These are phyloP conservation scores for Peziza echinospora DNA, from an alignment of 495 filamentous ascomycete species.

Conservation along the genomic window DNA sequence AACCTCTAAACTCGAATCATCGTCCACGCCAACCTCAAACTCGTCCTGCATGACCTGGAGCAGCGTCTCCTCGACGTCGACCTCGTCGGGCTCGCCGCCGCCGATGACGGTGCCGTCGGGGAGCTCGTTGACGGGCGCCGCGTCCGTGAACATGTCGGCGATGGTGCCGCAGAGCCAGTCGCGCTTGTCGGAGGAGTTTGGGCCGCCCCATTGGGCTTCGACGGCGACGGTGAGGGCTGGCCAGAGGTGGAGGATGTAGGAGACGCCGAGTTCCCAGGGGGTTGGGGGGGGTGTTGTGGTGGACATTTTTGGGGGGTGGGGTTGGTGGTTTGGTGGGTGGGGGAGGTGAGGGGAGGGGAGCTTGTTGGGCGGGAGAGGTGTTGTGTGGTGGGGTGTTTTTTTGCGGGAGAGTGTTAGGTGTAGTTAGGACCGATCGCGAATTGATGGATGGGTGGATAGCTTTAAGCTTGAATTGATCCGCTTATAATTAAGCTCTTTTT, in stretches of 20 bases:
- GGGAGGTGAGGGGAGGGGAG: no score
- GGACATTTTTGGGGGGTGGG: not conserved
- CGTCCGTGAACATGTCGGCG: slow-evolving; percentile 56
- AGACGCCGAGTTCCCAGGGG: slow-evolving; percentile 57
- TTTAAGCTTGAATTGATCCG: no score
- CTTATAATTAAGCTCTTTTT: no score
- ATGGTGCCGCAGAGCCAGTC: slow-evolving; percentile 89
- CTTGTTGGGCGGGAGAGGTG: no score
- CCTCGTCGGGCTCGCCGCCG: slow-evolving; percentile 43
- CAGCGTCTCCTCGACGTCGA: slow-evolving; percentile 62
- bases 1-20: slow-evolving; percentile 49
- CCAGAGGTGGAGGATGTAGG: slow-evolving; percentile 64
- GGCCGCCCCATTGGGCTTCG: slow-evolving; percentile 69
- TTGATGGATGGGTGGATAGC: no score
- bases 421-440: no score
- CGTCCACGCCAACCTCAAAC: slow-evolving; percentile 78
- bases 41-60: slow-evolving; percentile 86
- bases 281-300: not conserved
- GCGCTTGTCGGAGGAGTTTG: slow-evolving; percentile 65
- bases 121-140: slow-evolving; percentile 1
- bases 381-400: no score
- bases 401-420: no score
- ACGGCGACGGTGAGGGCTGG: slow-evolving; percentile 68
- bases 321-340: no score
- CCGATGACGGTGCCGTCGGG: not conserved